Evolutionary conservation across 768 basidiomycete genomes (phyloP), one percentile per base, ranked within the genome.

Genomic region (Podaxis sp.): DNA sequence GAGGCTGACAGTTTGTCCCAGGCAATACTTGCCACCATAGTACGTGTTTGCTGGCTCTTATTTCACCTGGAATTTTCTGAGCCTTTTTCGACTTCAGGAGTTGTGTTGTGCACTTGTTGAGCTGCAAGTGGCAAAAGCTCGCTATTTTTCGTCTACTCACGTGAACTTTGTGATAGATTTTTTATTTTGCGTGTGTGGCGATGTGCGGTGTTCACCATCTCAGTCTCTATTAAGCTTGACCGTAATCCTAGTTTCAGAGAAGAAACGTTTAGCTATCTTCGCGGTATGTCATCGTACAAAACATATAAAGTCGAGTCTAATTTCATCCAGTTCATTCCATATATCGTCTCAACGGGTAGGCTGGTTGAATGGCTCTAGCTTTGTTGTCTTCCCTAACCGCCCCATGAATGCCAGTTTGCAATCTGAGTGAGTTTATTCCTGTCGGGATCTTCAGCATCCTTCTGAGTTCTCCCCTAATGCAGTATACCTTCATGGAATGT

Each of bases 141-240:
- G 1, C 13, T n/a, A 9, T n/a, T 1, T 15, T 28, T 28, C 22
- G 30, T 28, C n/a, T 15, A n/a, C 17, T 17, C 17, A 15, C 3
- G 28, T 30, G 6, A 30, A 30, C 5, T 15, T 17, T 9, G 3
- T 11, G 8, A 15, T 17, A 58, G 57, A n/a, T 49, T 58, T 12
- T 59, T 59, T 28, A 59, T 59, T 17, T n/a, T 59, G 46, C 48
- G 57, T 8, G 22, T 49, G 57, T 59, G 57, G 44, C 48, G 57
- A n/a, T 58, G 57, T 58, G 19, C 42, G 44, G 3, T 22, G 4
- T 28, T 36, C 17, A 11, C 17, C 28, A 49, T 46, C 19, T 0
- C 15, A 4, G 28, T 13, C n/a, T 11, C 12, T 33, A 11, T 8
- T 12, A 30, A 30, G 7, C 30, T 7, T 7, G n/a, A 44, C 22